Evolutionary conservation across 2,329 filamentous ascomycete species (phyloP), one percentile per base, ranked within the genome.

Genomic region (Periconia digitata): DNA sequence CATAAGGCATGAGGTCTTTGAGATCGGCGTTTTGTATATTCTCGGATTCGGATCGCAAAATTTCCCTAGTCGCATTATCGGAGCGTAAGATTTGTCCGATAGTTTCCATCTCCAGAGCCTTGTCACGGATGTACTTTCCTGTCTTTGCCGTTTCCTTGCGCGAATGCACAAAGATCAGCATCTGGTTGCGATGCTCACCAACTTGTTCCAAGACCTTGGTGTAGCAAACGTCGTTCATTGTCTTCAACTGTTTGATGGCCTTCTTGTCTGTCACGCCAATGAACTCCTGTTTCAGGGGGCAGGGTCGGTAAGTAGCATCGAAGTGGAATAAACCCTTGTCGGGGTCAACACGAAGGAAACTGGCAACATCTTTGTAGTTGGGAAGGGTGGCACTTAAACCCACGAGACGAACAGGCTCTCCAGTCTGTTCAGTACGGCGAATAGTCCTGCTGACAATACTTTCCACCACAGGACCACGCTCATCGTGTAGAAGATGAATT

Each of bases 221-320:
- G 72, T 99, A 99, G 49, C 91, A 96, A 46, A 99, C 92, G 62
- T 99, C 94, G 66, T 99, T 99, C 94, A 99, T 99, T 1, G 89
- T 95, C 79, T 97, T 96, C 46, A 99, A 78, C 71, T 99, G 94
- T 74, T 97, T 99, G 75, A 99, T 99, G 6, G 94, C 89, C 71
- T 97, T 97, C 76, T 94, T 95, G 60, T 99, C 94, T 0, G 92
- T 96, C 37, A 99, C 89, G 44, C 94, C 94, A 58, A 99, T 90
- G 66, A 97, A 99, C 71, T 99, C 95, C 69, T 99, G 94, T 62
- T 90, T 91, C 60, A 99, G 74, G 1, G 94, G 94, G 69, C 94
- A 99, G 52, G 94, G 95, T 60, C 94, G 83, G 77, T 86, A 99
- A 3, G 91, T 91, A 37, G 89, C 90, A 70, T 99, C 94, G 60